Conservation (phyloP, 1,284 basidiomycete genomes). For the Apiotrichum brassicae region DNA sequence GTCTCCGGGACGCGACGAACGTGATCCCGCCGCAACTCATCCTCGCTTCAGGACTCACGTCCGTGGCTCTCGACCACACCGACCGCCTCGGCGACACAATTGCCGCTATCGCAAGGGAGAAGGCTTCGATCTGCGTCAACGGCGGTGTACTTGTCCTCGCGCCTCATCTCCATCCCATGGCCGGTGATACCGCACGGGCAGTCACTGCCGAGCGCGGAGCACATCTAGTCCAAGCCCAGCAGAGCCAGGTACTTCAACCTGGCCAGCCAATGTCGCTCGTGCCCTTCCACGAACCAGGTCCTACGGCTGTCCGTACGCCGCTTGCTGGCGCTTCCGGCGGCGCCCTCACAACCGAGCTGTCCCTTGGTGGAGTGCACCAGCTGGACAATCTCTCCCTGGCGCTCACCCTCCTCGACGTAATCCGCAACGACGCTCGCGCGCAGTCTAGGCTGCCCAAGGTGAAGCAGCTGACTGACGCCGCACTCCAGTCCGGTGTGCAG, state of each 20-base stretch:
- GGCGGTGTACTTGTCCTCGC: constrained; percentile 70
- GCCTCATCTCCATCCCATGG: constrained; percentile 57
- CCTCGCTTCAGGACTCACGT: constrained; percentile 71
- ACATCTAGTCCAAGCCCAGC: constrained; percentile 23
- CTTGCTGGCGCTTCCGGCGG: constrained; percentile 4
- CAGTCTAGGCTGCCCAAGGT: constrained; percentile 33
- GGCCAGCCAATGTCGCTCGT: constrained; percentile 31
- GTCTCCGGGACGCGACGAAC: constrained; percentile 88
- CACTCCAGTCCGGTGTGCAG: constrained; percentile 58
- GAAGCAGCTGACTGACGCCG: constrained; percentile 48
- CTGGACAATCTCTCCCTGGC: constrained; percentile 71
- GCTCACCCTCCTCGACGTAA: constrained; percentile 57
- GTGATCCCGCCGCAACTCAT: constrained; percentile 64
- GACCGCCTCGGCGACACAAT: constrained; percentile 75
- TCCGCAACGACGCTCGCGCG: constrained; percentile 52
- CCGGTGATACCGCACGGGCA: constrained; percentile 48
- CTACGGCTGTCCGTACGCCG: constrained; percentile 17
- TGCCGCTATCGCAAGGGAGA: constrained; percentile 70
- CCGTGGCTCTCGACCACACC: constrained; percentile 90
- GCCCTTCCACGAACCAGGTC: constrained; percentile 23
- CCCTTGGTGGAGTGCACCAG: constrained; percentile 76
- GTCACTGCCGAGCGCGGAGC: constrained; percentile 45
- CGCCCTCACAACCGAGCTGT: constrained; percentile 35
- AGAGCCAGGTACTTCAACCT: background rate
- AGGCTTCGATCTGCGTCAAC: constrained; percentile 70